Conservation (phyloP, 345 rosid genomes). For the Rhodamnia argentea region DNA sequence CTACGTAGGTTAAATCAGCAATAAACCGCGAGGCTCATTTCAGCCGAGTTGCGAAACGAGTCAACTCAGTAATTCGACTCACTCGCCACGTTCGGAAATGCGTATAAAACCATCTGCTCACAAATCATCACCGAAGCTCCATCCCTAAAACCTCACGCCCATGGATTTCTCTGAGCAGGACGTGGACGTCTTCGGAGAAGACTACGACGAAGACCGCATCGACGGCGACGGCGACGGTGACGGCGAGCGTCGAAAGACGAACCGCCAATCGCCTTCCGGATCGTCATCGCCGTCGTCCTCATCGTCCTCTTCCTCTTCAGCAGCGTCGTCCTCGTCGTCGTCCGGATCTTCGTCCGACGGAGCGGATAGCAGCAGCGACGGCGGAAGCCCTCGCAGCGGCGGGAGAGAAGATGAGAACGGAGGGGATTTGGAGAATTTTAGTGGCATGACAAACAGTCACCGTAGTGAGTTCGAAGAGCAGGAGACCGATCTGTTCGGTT, state of each 20-base stretch:
- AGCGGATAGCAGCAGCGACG: slow-evolving; percentile 29
- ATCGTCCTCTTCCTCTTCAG: slow-evolving; percentile 30
- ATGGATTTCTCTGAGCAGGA: slow-evolving; percentile 29
- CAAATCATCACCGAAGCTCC: not conserved
- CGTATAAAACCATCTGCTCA: not conserved
- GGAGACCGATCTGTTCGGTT: slow-evolving; percentile 71
- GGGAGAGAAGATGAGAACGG: slow-evolving; percentile 14
- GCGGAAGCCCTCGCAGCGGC: slow-evolving; percentile 41
- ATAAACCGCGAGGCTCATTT: too few relatives aligned
- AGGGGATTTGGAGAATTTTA: slow-evolving; percentile 23
- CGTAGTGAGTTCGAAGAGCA: slow-evolving; percentile 2
- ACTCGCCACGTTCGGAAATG: not conserved
- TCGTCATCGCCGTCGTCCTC: slow-evolving; percentile 46
- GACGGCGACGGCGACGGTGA: not conserved
- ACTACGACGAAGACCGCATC: not conserved
- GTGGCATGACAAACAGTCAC: slow-evolving; percentile 1
- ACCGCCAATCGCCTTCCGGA: slow-evolving; percentile 36
- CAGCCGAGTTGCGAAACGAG: not conserved
- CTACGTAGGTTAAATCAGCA: too few relatives aligned
- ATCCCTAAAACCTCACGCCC: not conserved
- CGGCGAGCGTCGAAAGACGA: slow-evolving; percentile 7
- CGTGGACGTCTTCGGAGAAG: slow-evolving; percentile 40
- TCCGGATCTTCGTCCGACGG: slow-evolving; percentile 17
- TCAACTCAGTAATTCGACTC: not conserved
- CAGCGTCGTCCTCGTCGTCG: slow-evolving; percentile 23